These are phyloP conservation scores for Phascolomyces articulosus DNA, from an alignment of 371 early-diverging fungal genomes.

Conservation along the genomic window DNA sequence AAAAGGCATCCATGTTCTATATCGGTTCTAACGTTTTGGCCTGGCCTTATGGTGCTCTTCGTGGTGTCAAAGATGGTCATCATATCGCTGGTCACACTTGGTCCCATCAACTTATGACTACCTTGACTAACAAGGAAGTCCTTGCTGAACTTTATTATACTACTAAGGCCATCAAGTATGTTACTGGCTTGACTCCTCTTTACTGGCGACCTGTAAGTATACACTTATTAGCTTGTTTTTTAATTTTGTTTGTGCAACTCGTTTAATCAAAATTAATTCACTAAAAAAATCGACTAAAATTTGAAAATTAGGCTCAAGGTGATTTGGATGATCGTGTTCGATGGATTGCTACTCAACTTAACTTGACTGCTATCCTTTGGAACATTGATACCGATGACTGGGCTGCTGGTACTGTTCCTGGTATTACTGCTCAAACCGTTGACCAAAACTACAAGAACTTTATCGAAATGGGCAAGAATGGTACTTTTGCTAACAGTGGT, in stretches of 20 bases:
- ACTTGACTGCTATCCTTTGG: slow-evolving; percentile 54
- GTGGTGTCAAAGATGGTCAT: slow-evolving; percentile 56
- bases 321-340: slow-evolving; percentile 62
- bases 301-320: slow-evolving; percentile 36
- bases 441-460: slow-evolving; percentile 35
- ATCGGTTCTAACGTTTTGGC: slow-evolving; percentile 53
- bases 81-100: slow-evolving; percentile 58
- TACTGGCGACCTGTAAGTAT: slow-evolving; percentile 59
- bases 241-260: neutral
- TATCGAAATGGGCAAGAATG: slow-evolving; percentile 47
- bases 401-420: slow-evolving; percentile 31
- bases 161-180: slow-evolving; percentile 54
- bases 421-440: slow-evolving; percentile 27
- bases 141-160: slow-evolving; percentile 61
- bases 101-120: slow-evolving; percentile 60
- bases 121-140: slow-evolving; percentile 55
- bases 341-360: slow-evolving; percentile 51
- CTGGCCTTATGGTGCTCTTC: slow-evolving; percentile 56
- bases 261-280: neutral
- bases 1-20: slow-evolving; percentile 48
- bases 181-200: slow-evolving; percentile 55
- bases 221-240: too few species aligned
- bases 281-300: too few species aligned
- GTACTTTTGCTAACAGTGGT: slow-evolving; percentile 40
- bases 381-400: slow-evolving; percentile 52